Conservation (phyloP, 495 filamentous ascomycete species). For the Podospora fimiseda region DNA sequence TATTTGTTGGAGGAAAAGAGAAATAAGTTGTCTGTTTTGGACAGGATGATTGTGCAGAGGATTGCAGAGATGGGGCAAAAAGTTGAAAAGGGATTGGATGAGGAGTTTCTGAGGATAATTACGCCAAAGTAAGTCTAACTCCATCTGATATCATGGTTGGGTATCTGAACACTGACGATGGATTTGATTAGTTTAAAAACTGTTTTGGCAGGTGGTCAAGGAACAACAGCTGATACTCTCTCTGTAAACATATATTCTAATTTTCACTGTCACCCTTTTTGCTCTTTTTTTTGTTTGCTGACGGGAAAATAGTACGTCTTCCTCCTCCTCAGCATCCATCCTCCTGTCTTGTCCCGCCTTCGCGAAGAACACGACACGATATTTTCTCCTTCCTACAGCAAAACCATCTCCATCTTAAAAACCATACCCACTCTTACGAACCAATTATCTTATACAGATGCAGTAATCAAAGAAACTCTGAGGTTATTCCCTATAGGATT, state of each 20-base stretch:
- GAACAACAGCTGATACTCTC: conserved; percentile 14
- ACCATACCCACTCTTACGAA: conserved; percentile 3
- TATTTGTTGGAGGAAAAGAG: background rate
- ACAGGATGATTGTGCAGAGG: background rate
- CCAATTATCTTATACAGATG: conserved; percentile 12
- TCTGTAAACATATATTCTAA: background rate
- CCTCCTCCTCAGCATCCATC: conserved; percentile 8
- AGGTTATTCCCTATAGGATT: conserved; percentile 17
- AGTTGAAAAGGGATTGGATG: background rate
- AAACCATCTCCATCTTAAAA: background rate
- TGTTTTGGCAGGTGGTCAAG: conserved; percentile 11
- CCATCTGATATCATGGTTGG: too few species aligned
- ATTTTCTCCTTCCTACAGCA: conserved; percentile 4
- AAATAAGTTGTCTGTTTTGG: background rate
- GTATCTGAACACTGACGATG: too few species aligned
- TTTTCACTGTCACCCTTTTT: background rate
- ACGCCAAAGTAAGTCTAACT: conserved; percentile 6
- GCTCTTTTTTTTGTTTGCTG: too few species aligned
- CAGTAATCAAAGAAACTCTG: conserved; percentile 15
- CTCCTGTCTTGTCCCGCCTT: conserved; percentile 7
- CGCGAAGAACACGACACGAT: conserved; percentile 16
- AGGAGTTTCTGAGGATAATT: conserved; percentile 1
- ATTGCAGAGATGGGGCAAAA: background rate
- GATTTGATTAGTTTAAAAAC: conserved; percentile 8
- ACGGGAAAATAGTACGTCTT: conserved; percentile 11